Conservation (phyloP, 73 alveolate genomes). For the Blepharisma stoltei region DNA sequence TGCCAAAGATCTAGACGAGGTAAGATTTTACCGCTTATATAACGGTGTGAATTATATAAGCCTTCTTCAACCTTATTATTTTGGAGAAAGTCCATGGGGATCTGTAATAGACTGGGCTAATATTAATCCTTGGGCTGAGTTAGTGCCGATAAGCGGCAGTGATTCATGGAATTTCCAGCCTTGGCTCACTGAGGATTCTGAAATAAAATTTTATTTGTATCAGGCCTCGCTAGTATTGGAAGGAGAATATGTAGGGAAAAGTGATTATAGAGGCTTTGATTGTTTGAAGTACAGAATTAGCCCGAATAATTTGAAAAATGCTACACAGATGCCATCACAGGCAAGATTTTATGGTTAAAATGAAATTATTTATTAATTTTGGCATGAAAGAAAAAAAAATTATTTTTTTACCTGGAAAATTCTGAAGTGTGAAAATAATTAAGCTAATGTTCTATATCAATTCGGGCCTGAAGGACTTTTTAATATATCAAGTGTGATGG, state of each 20-base stretch:
- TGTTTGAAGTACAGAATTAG: background rate
- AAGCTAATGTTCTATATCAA: background rate
- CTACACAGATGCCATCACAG: background rate
- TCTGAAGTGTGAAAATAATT: background rate
- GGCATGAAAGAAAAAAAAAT: too few species aligned
- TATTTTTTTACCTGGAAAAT: too few species aligned
- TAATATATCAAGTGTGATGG: background rate
- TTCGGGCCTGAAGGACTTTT: background rate
- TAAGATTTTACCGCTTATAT: background rate
- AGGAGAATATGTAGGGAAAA: background rate
- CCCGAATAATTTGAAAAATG: background rate
- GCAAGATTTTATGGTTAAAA: too few species aligned
- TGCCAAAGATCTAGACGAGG: background rate
- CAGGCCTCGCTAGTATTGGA: background rate
- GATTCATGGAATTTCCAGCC: background rate
- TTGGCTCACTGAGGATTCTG: background rate
- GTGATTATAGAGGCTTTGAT: background rate
- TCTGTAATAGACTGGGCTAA: background rate
- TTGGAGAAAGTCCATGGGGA: background rate
- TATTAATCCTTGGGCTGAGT: conserved; percentile 5
- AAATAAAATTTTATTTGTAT: background rate
- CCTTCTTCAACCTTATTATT: background rate
- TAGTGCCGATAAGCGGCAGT: background rate
- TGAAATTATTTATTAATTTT: too few species aligned
- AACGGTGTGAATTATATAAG: background rate